phyloP scores from a whole-genome alignment of 805 yeast genomes.

The Danielia reshetovae region DNA sequence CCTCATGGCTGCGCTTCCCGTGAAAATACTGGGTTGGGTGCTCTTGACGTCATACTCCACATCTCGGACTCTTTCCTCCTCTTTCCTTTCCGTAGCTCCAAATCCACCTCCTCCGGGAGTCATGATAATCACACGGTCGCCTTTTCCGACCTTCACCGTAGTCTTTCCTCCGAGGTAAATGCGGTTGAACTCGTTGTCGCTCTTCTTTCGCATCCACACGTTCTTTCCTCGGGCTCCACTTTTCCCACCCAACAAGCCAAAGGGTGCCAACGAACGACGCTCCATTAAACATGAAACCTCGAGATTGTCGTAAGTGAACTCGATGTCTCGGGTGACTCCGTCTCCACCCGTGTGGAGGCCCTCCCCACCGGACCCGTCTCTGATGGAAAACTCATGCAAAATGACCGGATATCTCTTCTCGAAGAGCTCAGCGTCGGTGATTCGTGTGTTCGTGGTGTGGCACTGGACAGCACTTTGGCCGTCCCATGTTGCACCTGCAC shows the following conservation, averaged over 20 bases:
- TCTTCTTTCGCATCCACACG: conserved; percentile 27
- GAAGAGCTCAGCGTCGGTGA: conserved; percentile 18
- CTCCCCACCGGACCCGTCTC: conserved; percentile 13
- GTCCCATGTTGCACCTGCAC: conserved; percentile 19
- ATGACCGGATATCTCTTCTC: conserved; percentile 19
- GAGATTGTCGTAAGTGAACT: conserved; percentile 8
- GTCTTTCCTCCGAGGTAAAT: conserved; percentile 19
- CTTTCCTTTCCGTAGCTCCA: conserved; percentile 17
- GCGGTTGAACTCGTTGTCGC: conserved; percentile 17
- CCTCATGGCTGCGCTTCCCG: conserved; percentile 34
- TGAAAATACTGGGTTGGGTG: conserved; percentile 21
- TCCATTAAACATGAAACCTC: conserved; percentile 60
- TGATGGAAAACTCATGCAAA: conserved; percentile 15
- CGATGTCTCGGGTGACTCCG: conserved; percentile 18
- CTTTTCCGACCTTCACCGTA: conserved; percentile 25
- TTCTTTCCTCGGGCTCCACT: conserved; percentile 66
- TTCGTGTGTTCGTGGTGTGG: conserved; percentile 18
- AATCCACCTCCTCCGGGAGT: conserved; percentile 47
- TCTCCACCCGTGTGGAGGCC: conserved; percentile 15
- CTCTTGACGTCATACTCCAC: conserved; percentile 3
- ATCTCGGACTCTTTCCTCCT: not conserved
- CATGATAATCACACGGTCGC: conserved; percentile 38
- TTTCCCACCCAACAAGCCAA: conserved; percentile 80
- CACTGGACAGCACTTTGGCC: conserved; percentile 17
- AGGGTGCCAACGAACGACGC: conserved; percentile 80